phyloP scores from a whole-genome alignment of 345 rosid genomes.

The Corchorus olitorius region DNA sequence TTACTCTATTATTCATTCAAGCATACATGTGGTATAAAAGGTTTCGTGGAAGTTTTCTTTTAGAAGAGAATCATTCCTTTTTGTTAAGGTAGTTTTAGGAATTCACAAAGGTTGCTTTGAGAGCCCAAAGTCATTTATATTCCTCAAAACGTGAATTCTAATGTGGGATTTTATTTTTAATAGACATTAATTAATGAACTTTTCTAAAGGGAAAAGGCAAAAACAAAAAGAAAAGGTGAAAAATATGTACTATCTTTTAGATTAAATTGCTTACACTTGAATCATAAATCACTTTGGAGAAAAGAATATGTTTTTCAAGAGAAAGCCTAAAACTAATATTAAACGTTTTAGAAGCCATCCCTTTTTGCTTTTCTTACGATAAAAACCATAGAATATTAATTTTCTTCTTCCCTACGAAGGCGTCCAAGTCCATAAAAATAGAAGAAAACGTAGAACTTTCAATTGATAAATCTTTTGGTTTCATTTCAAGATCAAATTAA shows the following conservation, averaged over 20 bases:
- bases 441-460: neutral
- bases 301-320: neutral
- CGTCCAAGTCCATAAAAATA: neutral
- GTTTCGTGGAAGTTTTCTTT: neutral
- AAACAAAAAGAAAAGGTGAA: too few species aligned
- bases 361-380: neutral
- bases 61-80: neutral
- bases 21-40: neutral
- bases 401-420: neutral
- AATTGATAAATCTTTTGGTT: neutral
- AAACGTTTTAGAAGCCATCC: too few species aligned
- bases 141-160: neutral
- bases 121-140: neutral
- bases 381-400: neutral
- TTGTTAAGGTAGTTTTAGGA: neutral
- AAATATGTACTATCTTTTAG: too few species aligned
- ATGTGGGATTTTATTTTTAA: neutral
- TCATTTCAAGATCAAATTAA: neutral
- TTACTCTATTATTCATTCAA: neutral
- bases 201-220: too few species aligned
- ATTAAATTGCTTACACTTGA: too few species aligned
- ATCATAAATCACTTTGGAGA: neutral
- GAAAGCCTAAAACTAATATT: neutral
- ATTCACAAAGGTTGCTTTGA: neutral
- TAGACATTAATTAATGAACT: too few species aligned